Base-by-base conservation (phyloP, 805 yeast genomes). In the Yueomyces sp. region DNA sequence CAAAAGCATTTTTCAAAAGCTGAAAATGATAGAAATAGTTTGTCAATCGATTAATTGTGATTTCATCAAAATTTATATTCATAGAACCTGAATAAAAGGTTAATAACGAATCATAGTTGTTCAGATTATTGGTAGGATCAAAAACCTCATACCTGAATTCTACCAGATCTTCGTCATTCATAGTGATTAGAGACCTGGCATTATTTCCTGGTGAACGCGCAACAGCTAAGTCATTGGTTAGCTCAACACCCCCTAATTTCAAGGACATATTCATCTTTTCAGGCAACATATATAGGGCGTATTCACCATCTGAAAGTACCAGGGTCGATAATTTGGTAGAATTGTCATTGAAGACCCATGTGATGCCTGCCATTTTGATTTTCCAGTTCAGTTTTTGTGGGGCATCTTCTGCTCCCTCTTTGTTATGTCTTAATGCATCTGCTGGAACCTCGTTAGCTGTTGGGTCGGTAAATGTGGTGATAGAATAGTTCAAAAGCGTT, bases 401-500 rank as follows among this genome's bases (percentile, higher is more conserved):
- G 0, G 87, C 72, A 12, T 71, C 68, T 9, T 71, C 77, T 28
- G 63, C 66, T 47, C 73, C 74, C 36, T 70, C 75, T 48, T 73
- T 73, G 52, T 81, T 81, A 52, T 82, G 88, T 44, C 80, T 76
- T 46, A 82, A 66, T 31, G 69, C 77, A 63, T 81, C 88, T 0
- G 87, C 81, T 1, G 85, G 84, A 1, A 77, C 65, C 38, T 76
- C 77, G 4, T 74, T 75, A 1, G 82, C 79, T 48, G 76, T 45
- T 0, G 95, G 95, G 60, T 81, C 81, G 0, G 96, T 82, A 58
- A 92, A 92, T 0, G 97, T 92, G 39, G 86, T 83, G 54, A 88
- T 66, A 2, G 83, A 69, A 58, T 81, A 92, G 58, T 87, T 90
- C 49, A 90, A 63, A 11, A 92, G 65, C 1, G 94, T 81, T 47